Percentiles rank a stretch among this genome's conserved stretches.
Evolutionary conservation across 148 eudicot genomes (phyloP).

Genomic region (Persicaria tinctoria): DNA sequence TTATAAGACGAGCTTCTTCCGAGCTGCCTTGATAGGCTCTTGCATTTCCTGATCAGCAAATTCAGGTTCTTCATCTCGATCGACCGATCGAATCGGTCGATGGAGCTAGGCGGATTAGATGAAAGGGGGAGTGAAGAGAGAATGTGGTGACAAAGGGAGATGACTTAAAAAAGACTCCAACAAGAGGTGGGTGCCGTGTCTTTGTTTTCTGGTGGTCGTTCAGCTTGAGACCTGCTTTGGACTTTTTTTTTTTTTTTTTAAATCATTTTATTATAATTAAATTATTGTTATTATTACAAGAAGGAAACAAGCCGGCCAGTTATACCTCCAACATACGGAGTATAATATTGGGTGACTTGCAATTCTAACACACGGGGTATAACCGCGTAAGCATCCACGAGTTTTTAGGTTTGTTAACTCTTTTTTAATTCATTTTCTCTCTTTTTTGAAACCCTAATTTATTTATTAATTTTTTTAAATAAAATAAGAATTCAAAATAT

Average conservation of each 20-base stretch:
- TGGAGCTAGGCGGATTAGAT: background rate
- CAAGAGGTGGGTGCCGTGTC: conserved; percentile 3
- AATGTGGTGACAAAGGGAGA: background rate
- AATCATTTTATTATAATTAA: background rate
- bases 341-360: too few species aligned
- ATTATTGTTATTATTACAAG: too few species aligned
- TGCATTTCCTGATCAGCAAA: conserved; percentile 58
- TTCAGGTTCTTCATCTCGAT: conserved; percentile 57
- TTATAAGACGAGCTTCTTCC: conserved; percentile 36
- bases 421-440: too few species aligned
- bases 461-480: too few species aligned
- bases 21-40: conserved; percentile 61
- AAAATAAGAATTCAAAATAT: too few species aligned
- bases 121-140: background rate
- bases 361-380: too few species aligned
- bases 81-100: too few species aligned
- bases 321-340: too few species aligned
- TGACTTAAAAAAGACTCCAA: background rate
- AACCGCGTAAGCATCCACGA: too few species aligned
- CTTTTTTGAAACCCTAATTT: too few species aligned
- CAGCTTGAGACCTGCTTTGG: conserved; percentile 3
- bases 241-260: background rate
- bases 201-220: conserved; percentile 4
- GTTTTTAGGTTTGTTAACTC: too few species aligned
- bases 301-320: too few species aligned